Conservation (phyloP, 2,329 filamentous ascomycete genomes). For the Rhynchosporium graminicola region DNA sequence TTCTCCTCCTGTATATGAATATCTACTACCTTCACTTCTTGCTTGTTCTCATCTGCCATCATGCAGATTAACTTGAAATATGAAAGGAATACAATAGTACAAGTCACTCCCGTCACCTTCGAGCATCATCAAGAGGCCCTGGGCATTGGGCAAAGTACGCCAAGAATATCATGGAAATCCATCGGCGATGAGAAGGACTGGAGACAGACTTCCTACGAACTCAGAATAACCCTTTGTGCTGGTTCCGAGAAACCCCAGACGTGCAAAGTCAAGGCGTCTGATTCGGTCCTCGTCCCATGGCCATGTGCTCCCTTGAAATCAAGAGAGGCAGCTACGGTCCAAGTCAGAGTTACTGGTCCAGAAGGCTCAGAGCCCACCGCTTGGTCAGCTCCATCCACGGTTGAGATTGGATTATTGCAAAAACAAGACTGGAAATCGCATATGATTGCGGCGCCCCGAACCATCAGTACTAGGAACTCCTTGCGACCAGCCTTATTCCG, state of each 20-base stretch:
- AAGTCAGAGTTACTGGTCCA: conserved; percentile 38
- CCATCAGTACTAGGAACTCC: conserved; percentile 32
- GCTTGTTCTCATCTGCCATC: background rate
- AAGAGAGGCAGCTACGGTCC: conserved; percentile 37
- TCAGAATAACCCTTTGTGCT: conserved; percentile 43
- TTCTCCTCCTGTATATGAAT: too few species aligned
- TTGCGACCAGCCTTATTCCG: conserved; percentile 38
- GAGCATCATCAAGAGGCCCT: conserved; percentile 40
- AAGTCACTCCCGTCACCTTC: conserved; percentile 25
- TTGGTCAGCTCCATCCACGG: conserved; percentile 38
- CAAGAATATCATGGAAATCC: conserved; percentile 51
- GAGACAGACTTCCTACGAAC: conserved; percentile 48
- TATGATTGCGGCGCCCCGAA: conserved; percentile 29
- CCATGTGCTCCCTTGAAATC: conserved; percentile 41
- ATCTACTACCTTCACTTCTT: too few species aligned
- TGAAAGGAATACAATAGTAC: conserved; percentile 11
- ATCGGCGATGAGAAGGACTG: conserved; percentile 44
- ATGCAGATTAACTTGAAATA: conserved; percentile 4
- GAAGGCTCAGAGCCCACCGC: conserved; percentile 20
- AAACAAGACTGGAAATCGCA: conserved; percentile 23
- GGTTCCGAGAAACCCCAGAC: background rate
- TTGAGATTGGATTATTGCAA: conserved; percentile 42
- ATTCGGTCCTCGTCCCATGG: conserved; percentile 49
- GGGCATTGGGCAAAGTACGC: conserved; percentile 47
- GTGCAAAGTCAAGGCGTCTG: conserved; percentile 22